Evolutionary conservation across 2,329 filamentous ascomycete genomes (phyloP).

Genomic region (Ceratocystis eucalypticola): DNA sequence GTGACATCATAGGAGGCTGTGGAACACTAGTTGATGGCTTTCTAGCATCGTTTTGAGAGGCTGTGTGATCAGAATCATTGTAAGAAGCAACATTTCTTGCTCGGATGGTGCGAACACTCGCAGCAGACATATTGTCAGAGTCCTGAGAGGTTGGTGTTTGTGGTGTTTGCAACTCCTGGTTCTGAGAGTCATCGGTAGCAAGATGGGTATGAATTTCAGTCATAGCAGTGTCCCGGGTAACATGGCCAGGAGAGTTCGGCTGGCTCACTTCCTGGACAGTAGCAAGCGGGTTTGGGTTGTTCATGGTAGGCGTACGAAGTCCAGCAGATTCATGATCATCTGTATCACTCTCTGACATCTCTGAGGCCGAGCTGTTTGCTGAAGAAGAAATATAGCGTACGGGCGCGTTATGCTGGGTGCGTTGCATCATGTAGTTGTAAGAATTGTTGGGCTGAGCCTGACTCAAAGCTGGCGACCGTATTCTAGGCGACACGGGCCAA

Average conservation of each 20-base stretch:
- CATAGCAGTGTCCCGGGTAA: slow-evolving; percentile 30
- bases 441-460: slow-evolving; percentile 3
- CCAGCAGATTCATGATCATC: slow-evolving; percentile 40
- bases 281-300: slow-evolving; percentile 52
- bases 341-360: slow-evolving; percentile 37
- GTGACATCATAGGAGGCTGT: slow-evolving; percentile 41
- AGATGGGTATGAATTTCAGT: slow-evolving; percentile 41
- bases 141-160: background rate
- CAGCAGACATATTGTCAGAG: slow-evolving; percentile 12
- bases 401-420: background rate
- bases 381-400: slow-evolving; percentile 13
- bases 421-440: slow-evolving; percentile 12
- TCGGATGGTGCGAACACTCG: slow-evolving; percentile 10
- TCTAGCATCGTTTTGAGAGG: slow-evolving; percentile 32
- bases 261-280: slow-evolving; percentile 86
- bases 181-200: slow-evolving; percentile 16
- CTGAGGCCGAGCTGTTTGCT: slow-evolving; percentile 14
- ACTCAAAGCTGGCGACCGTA: slow-evolving; percentile 47
- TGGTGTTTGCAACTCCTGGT: background rate
- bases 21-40: slow-evolving; percentile 31
- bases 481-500: slow-evolving; percentile 64
- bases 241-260: slow-evolving; percentile 50
- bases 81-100: slow-evolving; percentile 3
- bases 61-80: slow-evolving; percentile 51
- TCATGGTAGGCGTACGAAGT: slow-evolving; percentile 42